Evolutionary conservation across 2,329 filamentous ascomycete genomes (phyloP).

Genomic region (Arthrobotrys sphaeroides): DNA sequence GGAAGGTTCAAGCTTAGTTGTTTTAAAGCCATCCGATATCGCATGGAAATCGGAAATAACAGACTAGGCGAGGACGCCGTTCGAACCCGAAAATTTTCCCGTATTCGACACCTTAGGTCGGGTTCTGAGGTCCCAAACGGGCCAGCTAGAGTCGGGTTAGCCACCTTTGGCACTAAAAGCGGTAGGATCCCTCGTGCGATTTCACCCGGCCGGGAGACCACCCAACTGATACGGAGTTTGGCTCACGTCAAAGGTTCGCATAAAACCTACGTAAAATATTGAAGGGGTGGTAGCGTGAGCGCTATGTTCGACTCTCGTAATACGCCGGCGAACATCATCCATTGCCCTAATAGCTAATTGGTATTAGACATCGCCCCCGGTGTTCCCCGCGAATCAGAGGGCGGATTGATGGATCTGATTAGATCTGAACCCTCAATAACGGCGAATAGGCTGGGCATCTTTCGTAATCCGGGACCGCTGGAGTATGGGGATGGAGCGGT

Average conservation of each 20-base stretch:
- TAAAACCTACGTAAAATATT: conserved; percentile 47
- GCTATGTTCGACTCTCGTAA: conserved; percentile 30
- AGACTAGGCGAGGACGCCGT: conserved; percentile 44
- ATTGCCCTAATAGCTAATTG: not conserved
- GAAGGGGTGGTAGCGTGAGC: conserved; percentile 13
- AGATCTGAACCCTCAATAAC: conserved; percentile 31
- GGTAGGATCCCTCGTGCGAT: conserved; percentile 45
- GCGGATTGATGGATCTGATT: conserved; percentile 47
- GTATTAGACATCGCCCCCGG: conserved; percentile 18
- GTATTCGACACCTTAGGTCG: conserved; percentile 14
- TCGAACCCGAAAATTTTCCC: conserved; percentile 38
- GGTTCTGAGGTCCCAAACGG: conserved; percentile 1
- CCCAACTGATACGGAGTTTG: conserved; percentile 16
- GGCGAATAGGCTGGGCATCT: conserved; percentile 11
- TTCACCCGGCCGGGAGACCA: conserved; percentile 16
- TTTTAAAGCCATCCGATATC: conserved; percentile 46
- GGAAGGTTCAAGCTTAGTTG: conserved; percentile 8
- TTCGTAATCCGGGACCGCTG: conserved; percentile 17
- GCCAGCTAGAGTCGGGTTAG: conserved; percentile 1
- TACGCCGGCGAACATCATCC: conserved; percentile 32
- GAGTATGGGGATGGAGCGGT: not conserved
- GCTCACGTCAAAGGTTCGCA: conserved; percentile 40
- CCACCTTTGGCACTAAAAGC: conserved; percentile 15
- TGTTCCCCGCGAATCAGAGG: conserved; percentile 24
- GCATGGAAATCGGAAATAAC: conserved; percentile 35